Evolutionary conservation across 345 rosid genomes (phyloP), one percentile per base, ranked within the genome.

Genomic region (Eucalyptus globulus): DNA sequence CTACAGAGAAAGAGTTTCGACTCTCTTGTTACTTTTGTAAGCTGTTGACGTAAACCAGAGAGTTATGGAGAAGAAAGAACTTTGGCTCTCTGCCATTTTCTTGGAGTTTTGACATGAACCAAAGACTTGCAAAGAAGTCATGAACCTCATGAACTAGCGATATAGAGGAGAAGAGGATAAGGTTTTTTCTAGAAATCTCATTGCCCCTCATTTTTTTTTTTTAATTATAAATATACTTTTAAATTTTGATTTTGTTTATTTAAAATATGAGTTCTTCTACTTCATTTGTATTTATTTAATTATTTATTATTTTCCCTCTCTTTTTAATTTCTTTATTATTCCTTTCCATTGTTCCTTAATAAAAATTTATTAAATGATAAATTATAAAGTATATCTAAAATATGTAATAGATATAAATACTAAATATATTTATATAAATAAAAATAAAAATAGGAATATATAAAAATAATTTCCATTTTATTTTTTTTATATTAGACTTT

Each of bases 41-140:
- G 19, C 14, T 6, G 0, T 72, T 76, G 7, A 37, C 8, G 5
- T 76, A 15, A 19, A 40, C 3, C 0, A 4, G 9, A 76, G 14
- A 37, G 14, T 6, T 37, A 72, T 0, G 4, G 0, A 37, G 27
- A 10, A 29, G 5, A n/a, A 37, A 43, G 3, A 76, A 44, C 8
- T 40, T 76, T 11, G 45, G 24, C 45, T 37, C 45, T 76, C 27
- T 37, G 4, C 14, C 3, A 10, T 72, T 37, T 72, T 37, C 1
- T 5, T 37, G 8, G 45, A 76, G 45, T 7, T 76, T 76, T 76
- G 27, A 76, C 27, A 40, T 37, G 27, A 76, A 76, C 5, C 1
- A 37, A 37, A 11, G 5, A 76, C 24, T 26, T 37, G 24, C 8
- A 11, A 22, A 21, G 22, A 22, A 37, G 27, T 6, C 27, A 37